Conservation (phyloP, 345 rosid genomes). For the Melaleuca alternifolia region DNA sequence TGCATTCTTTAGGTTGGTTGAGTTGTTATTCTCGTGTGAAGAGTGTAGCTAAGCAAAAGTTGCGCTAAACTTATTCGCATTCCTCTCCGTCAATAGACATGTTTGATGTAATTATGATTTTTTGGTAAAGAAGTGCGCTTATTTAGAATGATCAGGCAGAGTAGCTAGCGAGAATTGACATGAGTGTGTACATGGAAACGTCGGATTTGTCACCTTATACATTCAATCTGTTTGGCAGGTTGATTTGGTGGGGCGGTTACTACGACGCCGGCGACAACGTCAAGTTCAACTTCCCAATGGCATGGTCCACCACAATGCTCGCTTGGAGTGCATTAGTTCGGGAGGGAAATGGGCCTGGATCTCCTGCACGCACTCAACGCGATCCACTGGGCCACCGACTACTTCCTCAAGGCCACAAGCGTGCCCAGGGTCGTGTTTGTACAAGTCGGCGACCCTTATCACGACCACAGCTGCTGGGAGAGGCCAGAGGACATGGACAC, state of each 20-base stretch:
- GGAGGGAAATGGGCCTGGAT: slow-evolving; percentile 35
- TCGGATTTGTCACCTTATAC: not conserved
- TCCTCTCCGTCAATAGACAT: not conserved
- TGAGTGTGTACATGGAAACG: not conserved
- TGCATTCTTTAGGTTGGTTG: not conserved
- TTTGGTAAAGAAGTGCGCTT: too few relatives aligned
- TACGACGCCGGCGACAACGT: slow-evolving; percentile 92
- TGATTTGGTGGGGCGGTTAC: slow-evolving; percentile 83
- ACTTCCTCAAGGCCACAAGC: slow-evolving; percentile 68
- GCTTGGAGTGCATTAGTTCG: slow-evolving; percentile 63
- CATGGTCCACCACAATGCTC: slow-evolving; percentile 69
- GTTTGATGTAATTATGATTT: not conserved
- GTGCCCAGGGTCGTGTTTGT: slow-evolving; percentile 35
- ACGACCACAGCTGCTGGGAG: slow-evolving; percentile 79
- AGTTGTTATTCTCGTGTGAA: not conserved
- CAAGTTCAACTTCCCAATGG: slow-evolving; percentile 88
- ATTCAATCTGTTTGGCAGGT: slow-evolving; percentile 19
- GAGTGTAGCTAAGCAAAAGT: not conserved
- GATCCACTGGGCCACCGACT: slow-evolving; percentile 73
- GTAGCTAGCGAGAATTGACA: not conserved
- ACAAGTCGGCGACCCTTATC: slow-evolving; percentile 51
- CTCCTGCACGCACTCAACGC: slow-evolving; percentile 44
- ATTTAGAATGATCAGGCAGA: too few relatives aligned
- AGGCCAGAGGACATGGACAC: slow-evolving; percentile 99
- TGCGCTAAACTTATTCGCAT: not conserved